These are phyloP conservation scores for Pholiota molesta DNA, from an alignment of 768 basidiomycete genomes.

Conservation along the genomic window DNA sequence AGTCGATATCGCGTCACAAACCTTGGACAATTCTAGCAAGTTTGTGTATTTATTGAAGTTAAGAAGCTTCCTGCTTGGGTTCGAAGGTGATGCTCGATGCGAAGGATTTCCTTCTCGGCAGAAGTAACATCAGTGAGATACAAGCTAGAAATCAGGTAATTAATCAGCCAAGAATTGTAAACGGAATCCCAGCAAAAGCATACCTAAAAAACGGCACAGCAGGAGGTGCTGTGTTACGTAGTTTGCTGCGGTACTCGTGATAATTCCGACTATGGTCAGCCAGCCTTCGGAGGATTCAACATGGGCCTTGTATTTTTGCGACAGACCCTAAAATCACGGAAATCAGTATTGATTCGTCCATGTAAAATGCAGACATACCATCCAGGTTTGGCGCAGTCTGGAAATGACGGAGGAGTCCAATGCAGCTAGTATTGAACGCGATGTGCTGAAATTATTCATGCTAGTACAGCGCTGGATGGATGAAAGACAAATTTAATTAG, in stretches of 20 bases:
- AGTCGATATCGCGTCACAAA: conserved; percentile 21
- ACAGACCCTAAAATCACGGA: conserved; percentile 58
- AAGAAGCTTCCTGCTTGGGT: conserved; percentile 76
- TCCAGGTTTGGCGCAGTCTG: conserved; percentile 91
- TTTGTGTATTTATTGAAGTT: conserved; percentile 98
- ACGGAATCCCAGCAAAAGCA: conserved; percentile 19
- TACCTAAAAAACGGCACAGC: conserved; percentile 95
- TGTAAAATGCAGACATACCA: conserved; percentile 41
- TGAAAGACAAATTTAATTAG: conserved; percentile 5
- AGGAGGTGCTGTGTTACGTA: conserved; percentile 88
- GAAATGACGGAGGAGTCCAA: conserved; percentile 95
- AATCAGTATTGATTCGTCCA: conserved; percentile 8
- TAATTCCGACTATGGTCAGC: conserved; percentile 93
- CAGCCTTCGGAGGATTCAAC: conserved; percentile 82
- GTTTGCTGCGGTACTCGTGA: conserved; percentile 84
- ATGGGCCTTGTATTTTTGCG: conserved; percentile 81
- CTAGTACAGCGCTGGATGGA: conserved; percentile 75
- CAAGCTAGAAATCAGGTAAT: conserved; percentile 45
- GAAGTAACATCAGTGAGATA: conserved; percentile 95
- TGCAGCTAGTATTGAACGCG: conserved; percentile 91
- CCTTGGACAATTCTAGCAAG: conserved; percentile 85
- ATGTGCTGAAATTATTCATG: conserved; percentile 89
- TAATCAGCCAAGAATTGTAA: conserved; percentile 6
- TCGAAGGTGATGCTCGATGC: conserved; percentile 75
- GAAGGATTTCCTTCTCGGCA: conserved; percentile 94